Evolutionary conservation across 1,139 yeast genomes (phyloP).

Genomic region (Nadsonia starkeyi-henricii): DNA sequence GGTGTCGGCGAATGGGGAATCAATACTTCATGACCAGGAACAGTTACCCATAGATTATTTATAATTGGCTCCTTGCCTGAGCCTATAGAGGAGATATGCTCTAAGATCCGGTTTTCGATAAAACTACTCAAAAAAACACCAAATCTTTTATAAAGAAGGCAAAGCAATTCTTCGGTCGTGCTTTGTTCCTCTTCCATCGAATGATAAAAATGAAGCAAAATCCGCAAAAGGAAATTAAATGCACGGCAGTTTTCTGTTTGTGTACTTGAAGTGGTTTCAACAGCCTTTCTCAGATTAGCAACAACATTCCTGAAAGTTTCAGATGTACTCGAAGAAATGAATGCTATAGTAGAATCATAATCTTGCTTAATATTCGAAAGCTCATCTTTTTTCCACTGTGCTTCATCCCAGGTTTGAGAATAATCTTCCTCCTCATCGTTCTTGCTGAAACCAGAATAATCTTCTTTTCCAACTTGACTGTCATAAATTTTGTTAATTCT

Average conservation of each 20-base stretch:
- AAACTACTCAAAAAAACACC: not conserved
- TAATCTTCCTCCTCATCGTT: no score
- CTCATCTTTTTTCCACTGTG: not conserved
- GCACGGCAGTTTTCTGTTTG: not conserved
- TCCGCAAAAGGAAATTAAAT: not conserved
- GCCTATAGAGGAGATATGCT: not conserved
- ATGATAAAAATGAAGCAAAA: not conserved
- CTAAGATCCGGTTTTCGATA: not conserved
- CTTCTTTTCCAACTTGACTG: not conserved
- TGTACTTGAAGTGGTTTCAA: not conserved
- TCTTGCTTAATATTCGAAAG: not conserved
- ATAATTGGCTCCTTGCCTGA: not conserved
- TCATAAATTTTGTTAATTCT: not conserved
- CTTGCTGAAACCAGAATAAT: no score
- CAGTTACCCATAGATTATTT: not conserved
- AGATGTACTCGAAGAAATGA: not conserved
- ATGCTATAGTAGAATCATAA: not conserved
- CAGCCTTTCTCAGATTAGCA: no score
- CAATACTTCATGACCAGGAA: not conserved
- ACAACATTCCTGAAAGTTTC: not conserved
- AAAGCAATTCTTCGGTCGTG: not conserved
- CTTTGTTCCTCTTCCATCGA: not conserved
- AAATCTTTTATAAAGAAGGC: not conserved
- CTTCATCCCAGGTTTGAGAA: no score
- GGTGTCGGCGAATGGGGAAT: not conserved